Evolutionary conservation across 768 basidiomycete genomes (phyloP).

Genomic region (Macrolepiota dolichaula): DNA sequence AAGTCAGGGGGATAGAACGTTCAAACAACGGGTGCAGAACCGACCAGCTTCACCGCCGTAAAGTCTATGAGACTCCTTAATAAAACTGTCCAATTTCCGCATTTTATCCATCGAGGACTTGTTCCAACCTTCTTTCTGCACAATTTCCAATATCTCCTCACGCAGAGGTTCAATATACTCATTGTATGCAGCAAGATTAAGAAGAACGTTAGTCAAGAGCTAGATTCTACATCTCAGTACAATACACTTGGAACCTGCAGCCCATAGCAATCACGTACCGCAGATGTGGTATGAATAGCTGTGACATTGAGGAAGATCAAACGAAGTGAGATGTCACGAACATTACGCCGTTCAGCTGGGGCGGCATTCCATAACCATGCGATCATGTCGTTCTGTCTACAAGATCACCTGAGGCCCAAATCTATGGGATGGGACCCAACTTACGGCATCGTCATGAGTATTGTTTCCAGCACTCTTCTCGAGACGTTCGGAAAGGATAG

Average conservation of each 20-base stretch:
- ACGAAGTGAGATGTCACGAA: conserved; percentile 22
- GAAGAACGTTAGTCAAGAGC: conserved; percentile 34
- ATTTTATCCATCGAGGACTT: conserved; percentile 31
- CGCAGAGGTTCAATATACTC: conserved; percentile 32
- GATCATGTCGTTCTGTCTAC: conserved; percentile 32
- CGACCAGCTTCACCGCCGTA: conserved; percentile 23
- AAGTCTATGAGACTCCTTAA: conserved; percentile 42
- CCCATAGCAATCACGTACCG: conserved; percentile 21
- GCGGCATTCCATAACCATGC: conserved; percentile 35
- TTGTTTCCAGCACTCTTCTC: conserved; percentile 13
- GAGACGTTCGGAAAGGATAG: conserved; percentile 8
- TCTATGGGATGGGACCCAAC: neutral
- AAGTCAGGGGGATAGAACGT: conserved; percentile 12
- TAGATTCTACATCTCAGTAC: conserved; percentile 8
- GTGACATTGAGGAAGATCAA: conserved; percentile 35
- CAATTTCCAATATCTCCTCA: conserved; percentile 31
- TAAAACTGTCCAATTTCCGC: conserved; percentile 45
- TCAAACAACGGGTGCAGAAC: neutral
- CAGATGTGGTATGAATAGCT: conserved; percentile 32
- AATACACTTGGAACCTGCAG: neutral
- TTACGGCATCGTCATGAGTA: conserved; percentile 29
- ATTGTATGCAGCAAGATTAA: conserved; percentile 28
- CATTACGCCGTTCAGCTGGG: conserved; percentile 20
- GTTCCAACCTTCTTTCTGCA: conserved; percentile 29
- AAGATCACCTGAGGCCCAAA: neutral